Conservation (phyloP, 176 grass and related monocot species). For the Oryza glaberrima region DNA sequence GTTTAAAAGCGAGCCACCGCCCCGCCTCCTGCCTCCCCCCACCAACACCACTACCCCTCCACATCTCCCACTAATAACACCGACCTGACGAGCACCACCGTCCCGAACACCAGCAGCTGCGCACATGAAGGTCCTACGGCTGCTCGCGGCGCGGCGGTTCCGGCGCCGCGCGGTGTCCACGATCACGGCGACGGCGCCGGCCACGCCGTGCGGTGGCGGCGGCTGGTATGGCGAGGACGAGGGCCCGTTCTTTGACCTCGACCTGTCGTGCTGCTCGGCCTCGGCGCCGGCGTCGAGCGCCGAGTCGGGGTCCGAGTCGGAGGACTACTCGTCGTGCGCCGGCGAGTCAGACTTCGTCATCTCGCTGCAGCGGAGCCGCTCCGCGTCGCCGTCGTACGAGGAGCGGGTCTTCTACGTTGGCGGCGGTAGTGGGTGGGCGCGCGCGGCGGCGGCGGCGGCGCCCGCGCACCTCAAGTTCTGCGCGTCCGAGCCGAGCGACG, state of each 20-base stretch:
- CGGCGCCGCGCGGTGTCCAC: slow-evolving; percentile 43
- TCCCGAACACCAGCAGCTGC: neutral
- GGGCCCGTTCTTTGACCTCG: slow-evolving; percentile 82
- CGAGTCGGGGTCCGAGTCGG: slow-evolving; percentile 55
- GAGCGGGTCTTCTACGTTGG: slow-evolving; percentile 54
- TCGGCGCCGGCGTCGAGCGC: slow-evolving; percentile 50
- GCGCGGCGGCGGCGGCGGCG: neutral
- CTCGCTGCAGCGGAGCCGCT: slow-evolving; percentile 48
- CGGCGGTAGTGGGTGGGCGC: neutral
- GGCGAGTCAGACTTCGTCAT: slow-evolving; percentile 54
- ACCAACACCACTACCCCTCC: neutral
- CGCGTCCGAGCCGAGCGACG: slow-evolving; percentile 36
- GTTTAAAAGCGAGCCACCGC: slow-evolving; percentile 50
- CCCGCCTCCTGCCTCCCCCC: neutral
- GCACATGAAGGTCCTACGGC: slow-evolving; percentile 54
- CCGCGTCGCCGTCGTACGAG: slow-evolving; percentile 49
- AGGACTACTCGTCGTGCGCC: slow-evolving; percentile 36
- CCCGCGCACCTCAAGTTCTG: slow-evolving; percentile 29
- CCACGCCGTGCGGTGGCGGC: slow-evolving; percentile 31
- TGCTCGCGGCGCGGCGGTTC: slow-evolving; percentile 45
- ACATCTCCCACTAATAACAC: neutral
- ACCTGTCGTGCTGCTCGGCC: slow-evolving; percentile 54
- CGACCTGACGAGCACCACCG: neutral
- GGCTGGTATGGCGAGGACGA: slow-evolving; percentile 46
- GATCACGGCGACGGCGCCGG: slow-evolving; percentile 47